Evolutionary conservation across 331 rosid genomes (phyloP), one percentile per base, ranked within the genome.

Genomic region (Stylosanthes scabra): DNA sequence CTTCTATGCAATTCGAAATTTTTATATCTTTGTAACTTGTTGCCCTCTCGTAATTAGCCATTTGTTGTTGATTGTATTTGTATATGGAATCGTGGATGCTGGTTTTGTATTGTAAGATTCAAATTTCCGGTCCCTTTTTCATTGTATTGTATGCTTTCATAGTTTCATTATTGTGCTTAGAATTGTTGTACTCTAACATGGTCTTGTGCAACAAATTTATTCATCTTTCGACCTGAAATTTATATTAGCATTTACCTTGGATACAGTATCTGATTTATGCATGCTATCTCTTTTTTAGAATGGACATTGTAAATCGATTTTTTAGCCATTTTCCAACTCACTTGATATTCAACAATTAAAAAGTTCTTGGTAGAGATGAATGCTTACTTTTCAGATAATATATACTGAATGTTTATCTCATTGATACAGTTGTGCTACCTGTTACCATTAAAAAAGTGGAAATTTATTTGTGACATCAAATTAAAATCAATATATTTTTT

Each of bases 401-500:
- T 70, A 6, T 29, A 39, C 46, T 60, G 46, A 52, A 9, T 62
- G 41, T 62, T 66, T 44, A 27, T 52, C 12, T 9, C 57, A 39
- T 2, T 31, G 37, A 39, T 62, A 11, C 3, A 5, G 3, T 31
- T 31, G 37, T 78, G 10, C 50, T 16, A 59, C 52, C 34, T 80
- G 9, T 59, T 63, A 47, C 11, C 25, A 25, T 63, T 58, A 41
- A 74, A 46, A 70, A 45, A 49, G 25, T 70, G 50, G 14, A 59
- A 60, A 71, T 9, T 20, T 77, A 14, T 47, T 37, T 58, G 34
- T 64, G 28, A 7, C 20, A 29, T 72, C 28, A 13, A 34, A 64
- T 66, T 66, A 71, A 74, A 75, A 29, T 55, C 28, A 60, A 74
- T 69, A 50, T 27, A 27, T 71, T 75, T 15, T 75, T 11, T 57